A percentile compares a stretch with the other conserved stretches of the same genome.
These are phyloP conservation scores for Austroboletus eburneus DNA, from an alignment of 768 basidiomycete species.

Conservation along the genomic window DNA sequence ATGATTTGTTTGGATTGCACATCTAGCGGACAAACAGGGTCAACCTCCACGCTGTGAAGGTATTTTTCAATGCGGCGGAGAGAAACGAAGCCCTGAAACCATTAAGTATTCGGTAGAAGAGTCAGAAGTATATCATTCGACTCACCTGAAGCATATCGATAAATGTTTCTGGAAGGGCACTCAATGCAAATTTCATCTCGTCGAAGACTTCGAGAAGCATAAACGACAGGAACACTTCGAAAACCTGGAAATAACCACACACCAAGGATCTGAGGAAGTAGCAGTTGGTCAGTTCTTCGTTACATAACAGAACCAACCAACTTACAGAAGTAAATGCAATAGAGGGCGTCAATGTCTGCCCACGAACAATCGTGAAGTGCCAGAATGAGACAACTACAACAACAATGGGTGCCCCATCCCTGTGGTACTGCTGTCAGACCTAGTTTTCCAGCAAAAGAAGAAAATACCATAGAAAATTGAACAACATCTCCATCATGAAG, in stretches of 20 bases:
- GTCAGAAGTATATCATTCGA: not conserved
- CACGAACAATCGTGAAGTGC: constrained; percentile 71
- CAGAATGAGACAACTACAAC: constrained; percentile 62
- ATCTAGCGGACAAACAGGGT: constrained; percentile 52
- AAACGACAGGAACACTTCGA: not conserved
- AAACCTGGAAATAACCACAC: constrained; percentile 3
- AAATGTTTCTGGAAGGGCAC: constrained; percentile 85
- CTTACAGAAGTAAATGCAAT: constrained; percentile 73
- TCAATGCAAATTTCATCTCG: constrained; percentile 85
- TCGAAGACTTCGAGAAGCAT: constrained; percentile 59
- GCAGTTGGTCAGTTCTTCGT: not conserved
- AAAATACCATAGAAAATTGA: constrained; percentile 51
- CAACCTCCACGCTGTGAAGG: constrained; percentile 69
- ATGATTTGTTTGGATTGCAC: constrained; percentile 57
- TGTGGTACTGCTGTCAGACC: constrained; percentile 10
- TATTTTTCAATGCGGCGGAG: constrained; percentile 91
- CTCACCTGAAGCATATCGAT: constrained; percentile 81
- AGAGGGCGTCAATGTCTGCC: constrained; percentile 70
- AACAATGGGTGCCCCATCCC: constrained; percentile 48
- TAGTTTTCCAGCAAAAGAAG: not conserved
- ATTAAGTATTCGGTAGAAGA: not conserved
- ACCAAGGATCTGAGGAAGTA: constrained; percentile 38
- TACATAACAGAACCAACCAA: constrained; percentile 12
- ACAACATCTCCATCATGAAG: constrained; percentile 77
- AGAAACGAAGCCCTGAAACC: constrained; percentile 66